phyloP scores from a whole-genome alignment of 78 protist genomes.

The slime mould (Dictyostelium discoideum) region dicty_2.7 NC_007088.5:6658001-6658500 shows the following conservation, averaged over 20 bases:
- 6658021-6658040: background rate
- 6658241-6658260: background rate
- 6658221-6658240: slow-evolving; percentile 1
- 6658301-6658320: background rate
- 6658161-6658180: background rate
- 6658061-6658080: background rate
- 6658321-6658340: background rate
- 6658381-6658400: too few species aligned
- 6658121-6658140: background rate
- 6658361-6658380: too few species aligned
- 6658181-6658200: background rate
- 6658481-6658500: too few species aligned
- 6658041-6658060: slow-evolving; percentile 41
- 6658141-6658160: background rate
- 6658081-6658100: background rate
- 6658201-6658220: background rate
- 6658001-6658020: slow-evolving; percentile 41
- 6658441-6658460: too few species aligned
- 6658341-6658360: background rate
- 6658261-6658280: background rate
- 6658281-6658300: background rate
- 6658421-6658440: too few species aligned
- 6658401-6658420: too few species aligned
- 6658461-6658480: too few species aligned
- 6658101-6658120: background rate